A percentile compares a stretch with the other conserved stretches of the same genome.
Conservation (phyloP, 176 grass and related monocot genomes). For the Eremochloa ophiuroides region DNA sequence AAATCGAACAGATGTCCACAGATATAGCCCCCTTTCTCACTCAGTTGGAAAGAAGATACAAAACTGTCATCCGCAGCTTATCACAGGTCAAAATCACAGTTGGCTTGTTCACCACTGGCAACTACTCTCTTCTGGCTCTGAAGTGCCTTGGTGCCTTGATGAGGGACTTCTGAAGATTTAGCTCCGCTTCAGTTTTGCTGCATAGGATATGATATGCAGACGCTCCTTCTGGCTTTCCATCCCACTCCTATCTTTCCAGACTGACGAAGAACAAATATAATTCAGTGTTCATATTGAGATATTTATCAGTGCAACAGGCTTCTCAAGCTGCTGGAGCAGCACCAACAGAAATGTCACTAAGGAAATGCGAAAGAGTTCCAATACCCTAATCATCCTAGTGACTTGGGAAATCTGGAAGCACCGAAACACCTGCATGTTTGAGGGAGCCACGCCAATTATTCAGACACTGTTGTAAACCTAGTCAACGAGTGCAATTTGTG, state of each 20-base stretch:
- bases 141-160: not conserved
- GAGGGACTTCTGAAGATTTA: not conserved
- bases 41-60: not conserved
- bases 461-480: not conserved
- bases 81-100: not conserved
- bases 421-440: not conserved
- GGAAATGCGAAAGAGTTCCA: not conserved
- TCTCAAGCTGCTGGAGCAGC: not conserved
- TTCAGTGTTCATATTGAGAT: not conserved
- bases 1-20: conserved; percentile 7
- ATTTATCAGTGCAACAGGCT: conserved; percentile 1
- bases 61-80: not conserved
- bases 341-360: not conserved
- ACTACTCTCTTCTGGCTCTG: not conserved
- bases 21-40: not conserved
- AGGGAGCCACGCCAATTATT: not conserved
- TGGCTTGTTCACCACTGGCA: not conserved
- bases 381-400: not conserved
- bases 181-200: not conserved
- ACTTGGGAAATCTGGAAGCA: not conserved
- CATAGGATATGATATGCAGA: not conserved
- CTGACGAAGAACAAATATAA: not conserved
- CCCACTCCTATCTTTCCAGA: not conserved
- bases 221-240: not conserved
- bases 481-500: not conserved